phyloP scores from a whole-genome alignment of 2,329 filamentous ascomycete genomes.

The Colletotrichum filicis region DNA sequence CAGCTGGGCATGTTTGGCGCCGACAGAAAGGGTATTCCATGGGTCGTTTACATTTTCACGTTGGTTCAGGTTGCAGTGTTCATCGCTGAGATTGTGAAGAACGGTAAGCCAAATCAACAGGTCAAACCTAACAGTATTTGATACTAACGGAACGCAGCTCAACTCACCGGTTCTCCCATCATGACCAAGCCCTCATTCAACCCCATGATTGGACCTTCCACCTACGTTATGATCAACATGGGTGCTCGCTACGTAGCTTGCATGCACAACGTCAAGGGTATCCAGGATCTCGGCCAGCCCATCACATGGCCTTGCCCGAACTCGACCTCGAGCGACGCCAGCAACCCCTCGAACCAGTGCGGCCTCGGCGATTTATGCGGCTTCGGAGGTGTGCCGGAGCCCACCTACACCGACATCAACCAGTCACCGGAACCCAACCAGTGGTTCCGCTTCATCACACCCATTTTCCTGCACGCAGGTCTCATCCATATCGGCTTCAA shows the following conservation, averaged over 20 bases:
- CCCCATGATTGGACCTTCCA: conserved; percentile 95
- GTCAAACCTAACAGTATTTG: too few species aligned
- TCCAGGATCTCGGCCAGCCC: conserved; percentile 63
- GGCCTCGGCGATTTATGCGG: conserved; percentile 85
- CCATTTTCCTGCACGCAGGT: conserved; percentile 95
- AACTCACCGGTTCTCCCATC: conserved; percentile 82
- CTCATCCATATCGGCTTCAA: conserved; percentile 97
- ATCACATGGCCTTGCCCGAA: conserved; percentile 85
- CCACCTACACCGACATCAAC: conserved; percentile 63
- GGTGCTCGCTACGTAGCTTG: conserved; percentile 92
- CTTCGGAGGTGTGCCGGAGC: conserved; percentile 80
- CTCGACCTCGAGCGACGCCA: conserved; percentile 69
- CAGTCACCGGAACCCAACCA: conserved; percentile 80
- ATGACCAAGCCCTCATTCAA: conserved; percentile 89
- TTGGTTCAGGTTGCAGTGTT: conserved; percentile 85
- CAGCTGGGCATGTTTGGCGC: conserved; percentile 70
- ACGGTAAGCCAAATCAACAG: conserved; percentile 66
- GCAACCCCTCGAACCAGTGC: conserved; percentile 67
- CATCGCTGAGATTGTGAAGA: conserved; percentile 86
- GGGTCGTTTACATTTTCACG: conserved; percentile 85
- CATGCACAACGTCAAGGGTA: conserved; percentile 84
- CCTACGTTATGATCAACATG: conserved; percentile 95
- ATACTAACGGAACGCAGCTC: conserved; percentile 56
- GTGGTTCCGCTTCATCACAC: conserved; percentile 96
- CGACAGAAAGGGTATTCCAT: conserved; percentile 71